phyloP scores from a whole-genome alignment of 805 yeast species.

The Metschnikowia vanudenii region DNA sequence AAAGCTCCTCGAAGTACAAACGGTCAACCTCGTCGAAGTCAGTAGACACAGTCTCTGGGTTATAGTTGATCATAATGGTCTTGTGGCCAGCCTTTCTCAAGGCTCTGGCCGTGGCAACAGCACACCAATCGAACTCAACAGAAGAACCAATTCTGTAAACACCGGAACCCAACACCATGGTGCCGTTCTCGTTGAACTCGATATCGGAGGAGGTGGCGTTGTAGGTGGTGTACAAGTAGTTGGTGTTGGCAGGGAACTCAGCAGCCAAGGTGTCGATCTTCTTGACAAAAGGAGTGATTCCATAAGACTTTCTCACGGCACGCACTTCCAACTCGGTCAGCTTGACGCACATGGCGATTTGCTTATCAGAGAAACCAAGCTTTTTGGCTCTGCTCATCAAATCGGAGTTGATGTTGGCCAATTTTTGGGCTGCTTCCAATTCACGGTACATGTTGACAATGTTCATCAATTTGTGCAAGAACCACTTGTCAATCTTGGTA shows the following conservation, averaged over 20 bases:
- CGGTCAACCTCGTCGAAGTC: slow-evolving; percentile 98
- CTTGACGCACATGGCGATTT: slow-evolving; percentile 76
- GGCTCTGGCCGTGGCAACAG: slow-evolving; percentile 94
- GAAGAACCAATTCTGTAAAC: slow-evolving; percentile 98
- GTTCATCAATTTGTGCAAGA: slow-evolving; percentile 88
- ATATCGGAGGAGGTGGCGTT: slow-evolving; percentile 87
- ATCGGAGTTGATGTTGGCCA: slow-evolving; percentile 63
- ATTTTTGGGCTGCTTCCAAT: slow-evolving; percentile 57
- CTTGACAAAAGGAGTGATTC: slow-evolving; percentile 89
- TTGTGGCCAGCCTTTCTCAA: slow-evolving; percentile 82
- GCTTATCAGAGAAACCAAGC: slow-evolving; percentile 93
- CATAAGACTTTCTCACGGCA: slow-evolving; percentile 72
- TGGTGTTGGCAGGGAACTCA: slow-evolving; percentile 96
- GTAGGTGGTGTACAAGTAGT: slow-evolving; percentile 93
- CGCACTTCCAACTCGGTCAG: slow-evolving; percentile 80
- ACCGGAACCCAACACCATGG: slow-evolving; percentile 97
- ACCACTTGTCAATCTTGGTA: slow-evolving; percentile 95
- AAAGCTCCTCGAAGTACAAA: slow-evolving; percentile 91
- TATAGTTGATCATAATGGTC: slow-evolving; percentile 95
- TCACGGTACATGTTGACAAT: slow-evolving; percentile 86
- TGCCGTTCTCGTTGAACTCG: slow-evolving; percentile 83
- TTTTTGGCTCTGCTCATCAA: slow-evolving; percentile 78
- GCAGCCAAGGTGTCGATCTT: slow-evolving; percentile 97
- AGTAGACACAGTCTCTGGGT: slow-evolving; percentile 98
- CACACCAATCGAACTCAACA: slow-evolving; percentile 99